phyloP scores from a whole-genome alignment of 2,329 filamentous ascomycete genomes.

The Alternaria viburni region DNA sequence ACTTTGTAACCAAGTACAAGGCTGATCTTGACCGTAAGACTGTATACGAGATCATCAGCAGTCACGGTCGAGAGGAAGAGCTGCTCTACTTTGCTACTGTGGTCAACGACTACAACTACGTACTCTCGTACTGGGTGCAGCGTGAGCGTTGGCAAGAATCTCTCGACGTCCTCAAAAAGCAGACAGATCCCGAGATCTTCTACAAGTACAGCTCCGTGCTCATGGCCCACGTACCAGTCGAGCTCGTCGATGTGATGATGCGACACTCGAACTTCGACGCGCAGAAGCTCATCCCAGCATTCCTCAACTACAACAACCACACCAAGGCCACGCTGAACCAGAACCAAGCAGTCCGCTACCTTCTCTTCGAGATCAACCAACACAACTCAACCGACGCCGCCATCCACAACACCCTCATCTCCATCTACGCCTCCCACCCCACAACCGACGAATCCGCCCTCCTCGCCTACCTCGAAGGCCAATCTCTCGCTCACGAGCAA shows the following conservation, averaged over 20 bases:
- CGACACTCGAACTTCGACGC: conserved; percentile 84
- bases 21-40: conserved; percentile 87
- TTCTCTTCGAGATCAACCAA: conserved; percentile 91
- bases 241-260: conserved; percentile 95
- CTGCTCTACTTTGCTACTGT: conserved; percentile 88
- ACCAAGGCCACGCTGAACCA: conserved; percentile 68
- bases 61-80: conserved; percentile 92
- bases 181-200: conserved; percentile 90
- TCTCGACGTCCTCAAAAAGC: conserved; percentile 86
- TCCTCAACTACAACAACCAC: conserved; percentile 90
- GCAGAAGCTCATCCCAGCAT: conserved; percentile 86
- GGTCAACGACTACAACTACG: conserved; percentile 91
- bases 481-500: conserved; percentile 75
- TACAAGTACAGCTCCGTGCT: conserved; percentile 97
- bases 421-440: conserved; percentile 88
- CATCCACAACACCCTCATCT: conserved; percentile 95
- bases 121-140: conserved; percentile 96
- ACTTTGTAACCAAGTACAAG: conserved; percentile 86
- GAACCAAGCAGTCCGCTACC: conserved; percentile 93
- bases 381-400: conserved; percentile 80
- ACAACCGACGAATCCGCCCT: conserved; percentile 85
- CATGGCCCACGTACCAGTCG: conserved; percentile 84
- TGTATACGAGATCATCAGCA: conserved; percentile 93
- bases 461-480: conserved; percentile 86
- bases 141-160: conserved; percentile 90